Evolutionary conservation across 805 yeast species (phyloP).

Genomic region (Sugiyamaella smithiae): DNA sequence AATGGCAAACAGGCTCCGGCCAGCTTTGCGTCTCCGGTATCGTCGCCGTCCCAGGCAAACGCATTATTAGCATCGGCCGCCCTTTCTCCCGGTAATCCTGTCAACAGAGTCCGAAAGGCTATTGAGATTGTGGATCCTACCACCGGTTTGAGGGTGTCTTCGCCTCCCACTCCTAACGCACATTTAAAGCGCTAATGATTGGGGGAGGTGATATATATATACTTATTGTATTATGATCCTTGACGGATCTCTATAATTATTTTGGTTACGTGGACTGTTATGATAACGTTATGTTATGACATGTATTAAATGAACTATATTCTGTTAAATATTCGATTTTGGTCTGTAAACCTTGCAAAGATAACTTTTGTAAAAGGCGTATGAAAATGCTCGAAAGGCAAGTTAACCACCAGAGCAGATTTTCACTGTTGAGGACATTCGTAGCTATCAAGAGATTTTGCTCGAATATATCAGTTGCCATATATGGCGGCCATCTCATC

Average conservation of each 20-base stretch:
- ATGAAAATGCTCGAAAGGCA: too few relatives aligned
- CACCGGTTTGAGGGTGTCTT: conserved; percentile 39
- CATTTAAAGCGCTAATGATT: background rate
- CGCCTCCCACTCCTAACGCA: conserved; percentile 21
- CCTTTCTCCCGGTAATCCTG: conserved; percentile 11
- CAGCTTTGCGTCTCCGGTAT: conserved; percentile 14
- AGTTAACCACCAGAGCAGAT: too few relatives aligned
- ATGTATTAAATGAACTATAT: conserved; percentile 1
- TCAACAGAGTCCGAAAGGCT: conserved; percentile 28
- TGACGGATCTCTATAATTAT: background rate
- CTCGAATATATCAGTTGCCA: too few relatives aligned
- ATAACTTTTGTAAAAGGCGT: too few relatives aligned
- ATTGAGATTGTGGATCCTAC: conserved; percentile 57
- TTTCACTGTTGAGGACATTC: too few relatives aligned
- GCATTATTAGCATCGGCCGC: conserved; percentile 11
- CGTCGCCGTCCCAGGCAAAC: conserved; percentile 14
- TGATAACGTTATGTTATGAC: conserved; percentile 1
- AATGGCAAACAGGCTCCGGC: background rate
- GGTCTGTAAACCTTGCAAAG: too few relatives aligned
- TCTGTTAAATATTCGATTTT: too few relatives aligned
- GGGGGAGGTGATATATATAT: background rate
- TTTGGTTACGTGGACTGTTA: conserved; percentile 1
- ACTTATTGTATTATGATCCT: background rate
- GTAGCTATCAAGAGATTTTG: too few relatives aligned
- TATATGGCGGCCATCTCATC: too few relatives aligned